Conservation (phyloP, 768 basidiomycete genomes). For the Trametes cingulata region DNA sequence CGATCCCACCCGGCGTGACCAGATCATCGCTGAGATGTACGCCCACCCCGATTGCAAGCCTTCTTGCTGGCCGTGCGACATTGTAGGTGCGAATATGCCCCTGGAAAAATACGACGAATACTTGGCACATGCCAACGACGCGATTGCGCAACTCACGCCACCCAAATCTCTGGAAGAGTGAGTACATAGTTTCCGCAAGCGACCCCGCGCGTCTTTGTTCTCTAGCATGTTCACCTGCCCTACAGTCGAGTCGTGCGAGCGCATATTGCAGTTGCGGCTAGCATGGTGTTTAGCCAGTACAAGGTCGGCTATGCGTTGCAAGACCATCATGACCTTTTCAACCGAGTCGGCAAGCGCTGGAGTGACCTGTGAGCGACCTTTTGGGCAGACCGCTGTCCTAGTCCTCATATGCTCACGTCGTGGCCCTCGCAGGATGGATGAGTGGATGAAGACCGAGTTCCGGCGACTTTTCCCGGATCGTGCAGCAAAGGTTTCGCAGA, state of each 20-base stretch:
- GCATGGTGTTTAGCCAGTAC: not conserved
- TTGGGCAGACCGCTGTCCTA: not conserved
- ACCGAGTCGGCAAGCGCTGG: not conserved
- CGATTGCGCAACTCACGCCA: not conserved
- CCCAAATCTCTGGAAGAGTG: not conserved
- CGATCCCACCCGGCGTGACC: not conserved
- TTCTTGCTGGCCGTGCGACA: not conserved
- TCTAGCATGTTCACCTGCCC: not conserved
- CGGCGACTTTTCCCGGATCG: not conserved
- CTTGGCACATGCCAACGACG: not conserved
- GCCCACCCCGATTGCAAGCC: not conserved
- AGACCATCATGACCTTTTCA: not conserved
- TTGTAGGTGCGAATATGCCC: not conserved
- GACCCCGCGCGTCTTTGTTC: not conserved
- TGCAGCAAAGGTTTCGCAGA: not conserved
- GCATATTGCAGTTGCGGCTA: not conserved
- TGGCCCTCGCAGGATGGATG: not conserved
- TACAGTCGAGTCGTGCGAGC: not conserved
- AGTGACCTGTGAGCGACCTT: not conserved
- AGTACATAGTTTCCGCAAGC: not conserved
- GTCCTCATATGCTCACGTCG: too few relatives aligned
- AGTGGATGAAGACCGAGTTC: not conserved
- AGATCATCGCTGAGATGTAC: not conserved
- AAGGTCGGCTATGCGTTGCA: not conserved
- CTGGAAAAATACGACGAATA: not conserved